Evolutionary conservation across 306 rosid genomes (phyloP), one percentile per base, ranked within the genome.

Genomic region (Citrullus colocynthis): DNA sequence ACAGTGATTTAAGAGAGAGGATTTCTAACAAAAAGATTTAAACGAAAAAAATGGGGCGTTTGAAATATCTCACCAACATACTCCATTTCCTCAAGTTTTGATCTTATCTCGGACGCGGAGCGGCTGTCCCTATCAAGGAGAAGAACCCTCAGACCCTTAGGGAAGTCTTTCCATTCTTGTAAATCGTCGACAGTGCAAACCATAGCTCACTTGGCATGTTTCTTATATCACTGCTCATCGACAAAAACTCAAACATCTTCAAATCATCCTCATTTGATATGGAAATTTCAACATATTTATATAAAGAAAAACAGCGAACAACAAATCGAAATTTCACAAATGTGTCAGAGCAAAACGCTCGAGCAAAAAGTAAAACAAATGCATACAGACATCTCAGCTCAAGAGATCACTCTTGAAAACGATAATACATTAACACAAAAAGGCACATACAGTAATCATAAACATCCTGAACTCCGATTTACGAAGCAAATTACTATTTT

Each of bases 201-300:
- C 99, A 96, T 96, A 88, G 98, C 97, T 96, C 93, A 92, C 87
- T 88, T 90, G 90, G 97, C 99, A 91, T 92, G 89, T 80, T 92
- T 90, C 88, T 91, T 88, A 88, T 67, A 83, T 82, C 87, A 78
- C 81, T 78, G 75, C 71, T 78, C 17, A 78, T 63, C 76, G 82
- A 44, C 84, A 73, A 49, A 72, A 73, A 30, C 44, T 30, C 61
- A 51, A 49, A 30, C 44, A 51, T 21, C 20, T 51, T 51, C 61
- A 51, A 51, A 30, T 32, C 77, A 73, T 73, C 7, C 21, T 24
- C 6, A 28, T 16, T 30, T 73, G 30, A 16, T 15, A 73, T 30
- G n/a, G 20, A 73, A 48, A 73, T 30, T 30, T 48, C 6, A 48
- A 49, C 77, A 48, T 51, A 45, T 16, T 30, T 16, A 51, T 49